These are phyloP conservation scores for Thermochaetoides thermophila DNA, from an alignment of 495 filamentous ascomycete genomes.

Conservation along the genomic window DNA sequence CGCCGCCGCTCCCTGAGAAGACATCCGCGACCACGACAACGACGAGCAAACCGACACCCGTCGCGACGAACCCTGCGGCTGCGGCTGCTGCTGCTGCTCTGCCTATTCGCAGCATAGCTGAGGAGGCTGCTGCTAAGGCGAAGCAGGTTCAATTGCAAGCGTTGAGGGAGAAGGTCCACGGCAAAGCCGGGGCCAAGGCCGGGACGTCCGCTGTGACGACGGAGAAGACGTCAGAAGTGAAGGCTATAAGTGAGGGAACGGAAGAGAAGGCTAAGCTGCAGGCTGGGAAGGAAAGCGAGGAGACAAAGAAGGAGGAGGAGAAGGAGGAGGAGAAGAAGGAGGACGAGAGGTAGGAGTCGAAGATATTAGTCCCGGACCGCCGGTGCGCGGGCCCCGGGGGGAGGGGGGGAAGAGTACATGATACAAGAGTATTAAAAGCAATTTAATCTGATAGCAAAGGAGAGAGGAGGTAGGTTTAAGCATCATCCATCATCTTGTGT, in stretches of 20 bases:
- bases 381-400: too few species aligned
- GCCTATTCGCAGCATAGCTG: conserved; percentile 48
- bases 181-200: conserved; percentile 12
- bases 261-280: conserved; percentile 27
- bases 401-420: too few species aligned
- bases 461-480: too few species aligned
- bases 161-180: conserved; percentile 24
- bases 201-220: neutral
- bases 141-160: conserved; percentile 33
- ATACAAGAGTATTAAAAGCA: too few species aligned
- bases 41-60: conserved; percentile 5
- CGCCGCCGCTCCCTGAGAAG: conserved; percentile 6
- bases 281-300: conserved; percentile 23
- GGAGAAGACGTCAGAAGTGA: conserved; percentile 1
- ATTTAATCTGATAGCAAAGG: too few species aligned
- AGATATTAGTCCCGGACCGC: too few species aligned
- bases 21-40: conserved; percentile 3
- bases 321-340: conserved; percentile 5
- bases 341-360: neutral
- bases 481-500: too few species aligned
- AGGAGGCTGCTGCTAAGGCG: conserved; percentile 55
- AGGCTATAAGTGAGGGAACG: conserved; percentile 13
- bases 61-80: conserved; percentile 6
- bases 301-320: conserved; percentile 16
- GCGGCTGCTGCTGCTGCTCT: conserved; percentile 25